Conservation (phyloP, 441 rosid genomes). For the Aleurites moluccanus region DNA sequence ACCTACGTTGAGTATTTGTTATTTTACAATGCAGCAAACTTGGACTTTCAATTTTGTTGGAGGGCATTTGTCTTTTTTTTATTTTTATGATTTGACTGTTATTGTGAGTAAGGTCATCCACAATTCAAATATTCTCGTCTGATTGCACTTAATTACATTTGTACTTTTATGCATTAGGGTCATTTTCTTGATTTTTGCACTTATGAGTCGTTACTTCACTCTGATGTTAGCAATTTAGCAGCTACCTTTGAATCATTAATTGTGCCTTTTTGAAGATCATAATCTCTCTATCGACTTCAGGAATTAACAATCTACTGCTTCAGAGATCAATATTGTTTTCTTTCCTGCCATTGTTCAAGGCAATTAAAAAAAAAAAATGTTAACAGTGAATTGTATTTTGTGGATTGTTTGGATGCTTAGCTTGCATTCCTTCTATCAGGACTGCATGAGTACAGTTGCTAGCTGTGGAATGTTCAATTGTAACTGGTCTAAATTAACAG, state of each 20-base stretch:
- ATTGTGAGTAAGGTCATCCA: not conserved
- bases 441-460: not conserved
- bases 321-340: not conserved
- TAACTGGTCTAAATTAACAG: too few relatives aligned
- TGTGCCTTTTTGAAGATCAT: not conserved
- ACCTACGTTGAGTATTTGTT: not conserved
- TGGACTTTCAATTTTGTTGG: not conserved
- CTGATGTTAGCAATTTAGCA: not conserved
- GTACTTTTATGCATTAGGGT: not conserved
- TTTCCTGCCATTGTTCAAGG: not conserved
- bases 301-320: too few relatives aligned
- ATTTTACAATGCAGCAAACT: not conserved
- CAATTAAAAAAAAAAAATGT: not conserved
- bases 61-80: not conserved
- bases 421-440: too few relatives aligned
- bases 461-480: not conserved
- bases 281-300: not conserved
- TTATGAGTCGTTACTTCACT: not conserved
- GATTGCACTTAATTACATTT: not conserved
- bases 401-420: not conserved
- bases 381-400: not conserved
- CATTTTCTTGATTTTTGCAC: not conserved
- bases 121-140: not conserved
- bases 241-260: not conserved
- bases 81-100: not conserved